Evolutionary conservation across 441 rosid species (phyloP).

Genomic region (Geranium incanum): DNA sequence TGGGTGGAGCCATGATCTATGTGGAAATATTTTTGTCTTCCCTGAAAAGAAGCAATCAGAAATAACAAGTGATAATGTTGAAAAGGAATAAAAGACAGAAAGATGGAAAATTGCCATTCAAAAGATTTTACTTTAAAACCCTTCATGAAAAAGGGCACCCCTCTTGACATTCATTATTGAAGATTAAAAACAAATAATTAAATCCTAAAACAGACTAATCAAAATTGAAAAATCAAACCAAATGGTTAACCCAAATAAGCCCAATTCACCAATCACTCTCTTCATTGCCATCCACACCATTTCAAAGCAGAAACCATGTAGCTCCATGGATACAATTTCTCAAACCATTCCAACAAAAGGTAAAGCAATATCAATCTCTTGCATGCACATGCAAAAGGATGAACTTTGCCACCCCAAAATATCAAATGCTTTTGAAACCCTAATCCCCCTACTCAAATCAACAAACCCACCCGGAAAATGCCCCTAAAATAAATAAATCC

Average conservation of each 20-base stretch:
- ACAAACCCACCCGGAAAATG: neutral
- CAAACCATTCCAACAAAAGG: neutral
- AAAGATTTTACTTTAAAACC: neutral
- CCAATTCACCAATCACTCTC: neutral
- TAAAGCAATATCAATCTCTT: neutral
- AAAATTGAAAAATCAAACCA: neutral
- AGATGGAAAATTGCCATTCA: neutral
- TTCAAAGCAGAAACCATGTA: neutral
- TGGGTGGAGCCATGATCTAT: neutral
- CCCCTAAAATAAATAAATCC: neutral
- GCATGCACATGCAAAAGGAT: neutral
- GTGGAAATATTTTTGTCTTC: neutral
- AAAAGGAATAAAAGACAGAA: neutral
- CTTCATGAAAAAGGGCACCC: neutral
- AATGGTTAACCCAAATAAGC: neutral
- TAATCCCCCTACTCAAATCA: neutral
- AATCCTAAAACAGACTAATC: neutral
- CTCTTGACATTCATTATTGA: neutral
- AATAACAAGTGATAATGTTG: neutral
- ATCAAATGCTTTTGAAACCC: neutral
- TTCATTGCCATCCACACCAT: neutral
- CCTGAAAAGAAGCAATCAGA: neutral
- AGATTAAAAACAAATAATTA: neutral
- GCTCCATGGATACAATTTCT: neutral
- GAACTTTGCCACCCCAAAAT: neutral